Evolutionary conservation across 2,329 filamentous ascomycete species (phyloP).

Genomic region (Lecanicillium sp.): DNA sequence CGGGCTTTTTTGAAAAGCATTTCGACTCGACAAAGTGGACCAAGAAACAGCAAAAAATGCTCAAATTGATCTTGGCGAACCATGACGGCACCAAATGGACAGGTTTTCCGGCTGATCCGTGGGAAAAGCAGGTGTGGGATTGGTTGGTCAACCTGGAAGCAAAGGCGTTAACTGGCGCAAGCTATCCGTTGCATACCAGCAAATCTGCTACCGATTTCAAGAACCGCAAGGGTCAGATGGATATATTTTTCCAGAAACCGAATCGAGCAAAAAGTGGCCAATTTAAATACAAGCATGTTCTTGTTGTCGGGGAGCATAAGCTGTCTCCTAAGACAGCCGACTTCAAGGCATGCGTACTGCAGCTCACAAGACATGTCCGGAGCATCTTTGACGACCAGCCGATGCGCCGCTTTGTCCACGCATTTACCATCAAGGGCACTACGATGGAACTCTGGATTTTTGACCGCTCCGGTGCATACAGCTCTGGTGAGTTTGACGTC

Average conservation of each 20-base stretch:
- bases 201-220: slow-evolving; percentile 13
- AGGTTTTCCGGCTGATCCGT: slow-evolving; percentile 2
- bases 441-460: slow-evolving; percentile 10
- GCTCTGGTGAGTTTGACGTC: slow-evolving; percentile 11
- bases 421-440: slow-evolving; percentile 6
- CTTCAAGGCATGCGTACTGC: slow-evolving; percentile 13
- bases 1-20: slow-evolving; percentile 9
- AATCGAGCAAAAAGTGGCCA: not conserved
- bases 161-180: slow-evolving; percentile 1
- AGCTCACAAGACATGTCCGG: slow-evolving; percentile 13
- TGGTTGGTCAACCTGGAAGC: slow-evolving; percentile 6
- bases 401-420: slow-evolving; percentile 13
- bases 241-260: slow-evolving; percentile 13
- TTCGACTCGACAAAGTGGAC: slow-evolving; percentile 6
- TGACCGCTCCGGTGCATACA: slow-evolving; percentile 10
- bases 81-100: slow-evolving; percentile 5
- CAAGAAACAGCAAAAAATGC: slow-evolving; percentile 7
- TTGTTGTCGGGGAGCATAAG: slow-evolving; percentile 15
- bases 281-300: slow-evolving; percentile 13
- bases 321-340: slow-evolving; percentile 7
- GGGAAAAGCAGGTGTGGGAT: slow-evolving; percentile 4
- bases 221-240: slow-evolving; percentile 14
- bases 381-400: slow-evolving; percentile 12
- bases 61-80: slow-evolving; percentile 3
- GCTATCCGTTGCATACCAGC: slow-evolving; percentile 11